Evolutionary conservation across 176 grass and related monocot genomes (phyloP), one percentile per base, ranked within the genome.

Genomic region (Oropetium thomaeum): DNA sequence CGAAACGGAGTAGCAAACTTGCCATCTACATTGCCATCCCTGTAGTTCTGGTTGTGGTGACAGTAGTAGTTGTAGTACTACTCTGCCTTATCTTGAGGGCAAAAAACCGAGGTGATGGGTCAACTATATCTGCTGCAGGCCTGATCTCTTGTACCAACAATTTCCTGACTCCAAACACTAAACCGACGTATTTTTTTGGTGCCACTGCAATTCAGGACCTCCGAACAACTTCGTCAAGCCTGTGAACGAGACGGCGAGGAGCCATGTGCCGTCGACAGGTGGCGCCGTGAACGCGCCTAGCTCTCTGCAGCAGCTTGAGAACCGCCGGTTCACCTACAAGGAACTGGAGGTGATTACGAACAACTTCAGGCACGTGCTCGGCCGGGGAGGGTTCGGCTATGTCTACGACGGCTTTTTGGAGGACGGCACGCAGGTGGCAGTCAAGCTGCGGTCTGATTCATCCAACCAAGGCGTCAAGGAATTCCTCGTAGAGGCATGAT

Each of bases 371-470:
- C 33, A 14, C 12, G 68, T 82, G 4, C 57, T 92, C 14, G 85
- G 89, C 3, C 62, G 47, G 63, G 85, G 85, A 4, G 89, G 89
- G 3, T 92, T 92, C 40, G 89, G 89, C 10, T 45, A 60, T 14
- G 89, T 91, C 14, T 87, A 79, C 58, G 33, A 80, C 34, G 89
- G 89, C 1, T 68, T 61, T 51, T 69, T 87, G 57, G 68, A 86
- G 32, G 67, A 91, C 42, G 73, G 77, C 37, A 87, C 77, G n/a
- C 81, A 84, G 67, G 84, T 91, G 14, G 85, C 89, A 2, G 85
- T 88, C 25, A 92, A 92, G 54, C 28, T 87, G 52, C 76, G 51
- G 1, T 84, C 73, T 11, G 27, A 88, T 2, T 74, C 85, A 5
- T 85, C 81, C 16, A 73, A 79, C 28, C 85, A 92, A 69, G 89